Percentiles rank a stretch among this genome's conserved stretches.
phyloP scores from a whole-genome alignment of 441 rosid species.

The Francoa sonchifolia region DNA sequence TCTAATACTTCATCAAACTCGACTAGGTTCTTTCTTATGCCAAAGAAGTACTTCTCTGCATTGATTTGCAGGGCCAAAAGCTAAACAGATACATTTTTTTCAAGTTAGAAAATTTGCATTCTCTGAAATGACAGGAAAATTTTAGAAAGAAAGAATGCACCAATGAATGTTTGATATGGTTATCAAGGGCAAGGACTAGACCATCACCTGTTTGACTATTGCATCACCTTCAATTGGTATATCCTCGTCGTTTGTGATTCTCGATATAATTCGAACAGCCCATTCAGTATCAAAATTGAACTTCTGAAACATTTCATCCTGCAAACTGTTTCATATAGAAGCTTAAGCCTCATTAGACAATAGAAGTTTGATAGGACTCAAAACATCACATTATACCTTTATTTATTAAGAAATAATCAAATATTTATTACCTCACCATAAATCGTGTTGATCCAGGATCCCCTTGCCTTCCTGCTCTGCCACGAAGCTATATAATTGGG shows the following conservation, averaged over 20 bases:
- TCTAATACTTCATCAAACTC: slow-evolving; percentile 97
- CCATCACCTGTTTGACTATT: slow-evolving; percentile 67
- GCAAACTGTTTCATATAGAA: slow-evolving; percentile 46
- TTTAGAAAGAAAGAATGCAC: neutral
- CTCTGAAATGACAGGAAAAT: no score
- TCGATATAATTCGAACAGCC: slow-evolving; percentile 86
- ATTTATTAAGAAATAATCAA: slow-evolving; percentile 11
- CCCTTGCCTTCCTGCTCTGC: slow-evolving; percentile 98
- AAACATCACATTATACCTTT: slow-evolving; percentile 3
- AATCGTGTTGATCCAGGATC: slow-evolving; percentile 97
- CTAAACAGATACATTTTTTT: slow-evolving; percentile 34
- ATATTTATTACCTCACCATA: slow-evolving; percentile 72
- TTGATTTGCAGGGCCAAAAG: slow-evolving; percentile 79
- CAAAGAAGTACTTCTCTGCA: slow-evolving; percentile 88
- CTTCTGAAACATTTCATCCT: slow-evolving; percentile 98
- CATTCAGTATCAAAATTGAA: slow-evolving; percentile 88
- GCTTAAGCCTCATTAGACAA: neutral
- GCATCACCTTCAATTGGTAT: slow-evolving; percentile 82
- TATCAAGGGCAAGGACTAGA: slow-evolving; percentile 8
- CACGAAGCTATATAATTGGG: slow-evolving; percentile 93
- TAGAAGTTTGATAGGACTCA: neutral
- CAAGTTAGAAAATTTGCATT: no score
- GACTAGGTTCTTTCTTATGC: slow-evolving; percentile 86
- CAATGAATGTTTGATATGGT: neutral
- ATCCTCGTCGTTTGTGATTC: slow-evolving; percentile 73